A percentile compares a stretch with the other conserved stretches of the same genome.
Evolutionary conservation across 495 filamentous ascomycete genomes (phyloP).

Genomic region (Saxispiralis lemnorum): DNA sequence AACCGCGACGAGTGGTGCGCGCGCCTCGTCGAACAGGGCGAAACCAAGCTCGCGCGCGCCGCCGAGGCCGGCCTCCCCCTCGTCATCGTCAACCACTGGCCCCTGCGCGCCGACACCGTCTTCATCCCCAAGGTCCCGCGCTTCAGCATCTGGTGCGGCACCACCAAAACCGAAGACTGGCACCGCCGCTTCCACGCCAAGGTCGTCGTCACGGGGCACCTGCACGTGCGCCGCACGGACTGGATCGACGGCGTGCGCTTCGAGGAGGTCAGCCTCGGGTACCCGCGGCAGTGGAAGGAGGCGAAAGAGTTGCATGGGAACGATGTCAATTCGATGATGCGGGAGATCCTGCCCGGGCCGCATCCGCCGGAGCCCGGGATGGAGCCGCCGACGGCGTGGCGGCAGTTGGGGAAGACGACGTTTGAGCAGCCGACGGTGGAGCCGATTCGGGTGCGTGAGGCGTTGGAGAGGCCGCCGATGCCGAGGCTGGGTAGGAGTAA

Average conservation of each 20-base stretch:
- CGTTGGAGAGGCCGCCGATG: too few relatives aligned
- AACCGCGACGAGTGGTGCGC: slow-evolving; percentile 24
- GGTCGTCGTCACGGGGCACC: slow-evolving; percentile 25
- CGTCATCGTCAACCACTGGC: slow-evolving; percentile 25
- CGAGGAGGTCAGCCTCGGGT: slow-evolving; percentile 24
- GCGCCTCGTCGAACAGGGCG: slow-evolving; percentile 15
- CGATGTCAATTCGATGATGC: slow-evolving; percentile 22
- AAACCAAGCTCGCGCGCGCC: slow-evolving; percentile 20
- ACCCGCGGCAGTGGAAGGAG: slow-evolving; percentile 26
- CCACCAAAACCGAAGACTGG: slow-evolving; percentile 26
- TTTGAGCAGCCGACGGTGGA: too few relatives aligned
- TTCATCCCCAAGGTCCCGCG: slow-evolving; percentile 21
- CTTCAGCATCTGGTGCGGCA: slow-evolving; percentile 26
- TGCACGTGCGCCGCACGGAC: slow-evolving; percentile 25
- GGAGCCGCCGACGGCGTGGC: slow-evolving; percentile 15
- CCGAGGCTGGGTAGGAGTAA: too few relatives aligned
- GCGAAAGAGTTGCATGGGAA: slow-evolving; percentile 18
- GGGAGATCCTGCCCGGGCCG: slow-evolving; percentile 24
- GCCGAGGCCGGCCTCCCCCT: slow-evolving; percentile 18
- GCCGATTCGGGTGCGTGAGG: too few relatives aligned
- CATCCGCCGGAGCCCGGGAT: slow-evolving; percentile 6
- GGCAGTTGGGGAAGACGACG: background rate
- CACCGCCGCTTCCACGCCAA: slow-evolving; percentile 23
- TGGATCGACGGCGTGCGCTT: slow-evolving; percentile 25
- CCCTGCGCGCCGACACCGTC: slow-evolving; percentile 25